Percentiles rank a stretch among this genome's conserved stretches.
These are phyloP conservation scores for Kodamaea sp. DNA, from an alignment of 1,139 yeast genomes.

Conservation along the genomic window DNA sequence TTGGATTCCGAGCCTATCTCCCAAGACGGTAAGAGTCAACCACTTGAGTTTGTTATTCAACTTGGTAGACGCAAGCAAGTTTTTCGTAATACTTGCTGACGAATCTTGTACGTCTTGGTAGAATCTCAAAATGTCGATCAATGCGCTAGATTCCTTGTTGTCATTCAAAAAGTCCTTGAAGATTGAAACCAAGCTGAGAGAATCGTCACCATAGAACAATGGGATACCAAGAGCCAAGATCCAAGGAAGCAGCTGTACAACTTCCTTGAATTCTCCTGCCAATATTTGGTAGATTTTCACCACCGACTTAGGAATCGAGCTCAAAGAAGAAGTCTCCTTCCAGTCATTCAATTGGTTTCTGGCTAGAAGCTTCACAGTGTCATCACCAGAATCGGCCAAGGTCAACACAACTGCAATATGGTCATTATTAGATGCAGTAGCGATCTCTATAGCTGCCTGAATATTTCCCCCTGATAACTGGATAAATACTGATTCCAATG, in stretches of 20 bases:
- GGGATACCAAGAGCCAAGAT: constrained; percentile 56
- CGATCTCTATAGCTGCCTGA: constrained; percentile 59
- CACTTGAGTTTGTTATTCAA: constrained; percentile 48
- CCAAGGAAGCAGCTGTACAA: constrained; percentile 63
- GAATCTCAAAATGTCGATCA: constrained; percentile 27
- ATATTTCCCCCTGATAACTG: constrained; percentile 59
- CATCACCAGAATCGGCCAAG: constrained; percentile 68
- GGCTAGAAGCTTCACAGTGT: constrained; percentile 56
- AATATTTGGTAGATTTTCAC: constrained; percentile 64
- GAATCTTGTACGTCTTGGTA: constrained; percentile 15
- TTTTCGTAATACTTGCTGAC: constrained; percentile 5
- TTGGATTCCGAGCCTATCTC: not conserved
- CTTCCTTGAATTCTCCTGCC: constrained; percentile 52
- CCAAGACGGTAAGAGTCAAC: constrained; percentile 53
- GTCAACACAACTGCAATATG: constrained; percentile 76
- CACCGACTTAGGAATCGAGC: constrained; percentile 53
- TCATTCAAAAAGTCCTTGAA: constrained; percentile 22
- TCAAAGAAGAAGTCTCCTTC: constrained; percentile 44
- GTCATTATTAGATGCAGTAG: constrained; percentile 57
- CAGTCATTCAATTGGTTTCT: constrained; percentile 64
- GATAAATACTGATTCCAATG: constrained; percentile 53
- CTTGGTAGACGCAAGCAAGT: constrained; percentile 11
- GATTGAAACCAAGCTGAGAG: constrained; percentile 45
- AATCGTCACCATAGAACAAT: constrained; percentile 59
- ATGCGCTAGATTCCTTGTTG: constrained; percentile 9